Conservation (phyloP, 352 stramenopile genomes). For the Halophytophthora batemanensis region DNA sequence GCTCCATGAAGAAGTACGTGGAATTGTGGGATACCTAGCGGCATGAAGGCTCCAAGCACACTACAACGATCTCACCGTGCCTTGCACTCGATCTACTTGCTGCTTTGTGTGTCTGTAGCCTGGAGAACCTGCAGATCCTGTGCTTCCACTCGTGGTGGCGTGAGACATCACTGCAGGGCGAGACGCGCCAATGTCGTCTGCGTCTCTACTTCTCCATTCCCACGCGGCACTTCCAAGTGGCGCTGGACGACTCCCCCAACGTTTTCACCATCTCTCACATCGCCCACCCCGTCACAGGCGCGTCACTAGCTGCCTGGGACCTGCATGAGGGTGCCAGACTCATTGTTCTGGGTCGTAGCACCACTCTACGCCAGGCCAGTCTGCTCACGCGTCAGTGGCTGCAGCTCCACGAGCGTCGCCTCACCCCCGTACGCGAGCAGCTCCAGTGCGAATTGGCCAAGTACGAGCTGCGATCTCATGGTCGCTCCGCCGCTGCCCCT, state of each 20-base stretch:
- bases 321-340: constrained; percentile 66
- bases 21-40: too few relatives aligned
- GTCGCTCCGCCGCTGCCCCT: constrained; percentile 19
- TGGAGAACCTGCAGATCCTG: constrained; percentile 54
- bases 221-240: constrained; percentile 61
- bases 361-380: constrained; percentile 71
- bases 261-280: constrained; percentile 81
- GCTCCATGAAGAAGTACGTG: constrained; percentile 50
- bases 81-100: neutral
- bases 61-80: constrained; percentile 5
- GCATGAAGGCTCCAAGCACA: too few relatives aligned
- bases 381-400: constrained; percentile 75
- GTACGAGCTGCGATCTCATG: constrained; percentile 49
- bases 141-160: constrained; percentile 76
- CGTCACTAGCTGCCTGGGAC: constrained; percentile 55
- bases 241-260: constrained; percentile 57
- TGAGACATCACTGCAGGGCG: constrained; percentile 37
- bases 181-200: constrained; percentile 29
- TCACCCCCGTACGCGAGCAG: constrained; percentile 33
- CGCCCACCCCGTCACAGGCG: constrained; percentile 33
- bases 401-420: constrained; percentile 41
- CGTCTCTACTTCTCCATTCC: constrained; percentile 69
- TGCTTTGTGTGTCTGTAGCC: constrained; percentile 16
- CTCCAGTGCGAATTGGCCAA: constrained; percentile 57
- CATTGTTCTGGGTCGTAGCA: constrained; percentile 50